These are phyloP conservation scores for Paspalum vaginatum DNA, from an alignment of 176 grass and related monocot genomes.

Conservation along the genomic window DNA sequence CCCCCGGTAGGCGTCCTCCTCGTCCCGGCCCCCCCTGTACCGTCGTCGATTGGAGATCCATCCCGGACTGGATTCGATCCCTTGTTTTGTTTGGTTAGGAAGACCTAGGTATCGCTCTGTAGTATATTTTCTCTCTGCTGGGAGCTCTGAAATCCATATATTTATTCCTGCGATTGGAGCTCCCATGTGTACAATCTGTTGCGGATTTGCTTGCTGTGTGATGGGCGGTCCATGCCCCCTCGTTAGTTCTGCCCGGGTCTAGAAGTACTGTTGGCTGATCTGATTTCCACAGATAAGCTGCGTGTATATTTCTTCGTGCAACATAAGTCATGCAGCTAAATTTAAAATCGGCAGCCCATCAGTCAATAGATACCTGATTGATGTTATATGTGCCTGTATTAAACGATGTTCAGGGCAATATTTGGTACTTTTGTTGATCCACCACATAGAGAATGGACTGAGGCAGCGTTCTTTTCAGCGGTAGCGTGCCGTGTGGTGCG, in stretches of 20 bases:
- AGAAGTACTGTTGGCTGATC: neutral
- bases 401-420: neutral
- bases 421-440: neutral
- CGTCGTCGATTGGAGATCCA: slow-evolving; percentile 18
- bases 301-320: neutral
- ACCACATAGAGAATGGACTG: neutral
- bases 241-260: neutral
- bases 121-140: no score
- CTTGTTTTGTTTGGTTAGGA: neutral
- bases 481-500: no score
- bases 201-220: neutral
- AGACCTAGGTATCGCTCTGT: neutral
- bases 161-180: neutral
- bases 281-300: neutral
- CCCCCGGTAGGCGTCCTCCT: neutral
- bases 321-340: neutral
- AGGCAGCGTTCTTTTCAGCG: no score
- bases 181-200: neutral
- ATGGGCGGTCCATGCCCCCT: neutral
- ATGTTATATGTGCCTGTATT: neutral
- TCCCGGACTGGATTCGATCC: neutral
- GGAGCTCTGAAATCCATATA: neutral
- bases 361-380: neutral
- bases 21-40: neutral
- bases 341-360: neutral